Evolutionary conservation across 768 basidiomycete species (phyloP), one percentile per base, ranked within the genome.

Genomic region (Xanthoconium stramineum): DNA sequence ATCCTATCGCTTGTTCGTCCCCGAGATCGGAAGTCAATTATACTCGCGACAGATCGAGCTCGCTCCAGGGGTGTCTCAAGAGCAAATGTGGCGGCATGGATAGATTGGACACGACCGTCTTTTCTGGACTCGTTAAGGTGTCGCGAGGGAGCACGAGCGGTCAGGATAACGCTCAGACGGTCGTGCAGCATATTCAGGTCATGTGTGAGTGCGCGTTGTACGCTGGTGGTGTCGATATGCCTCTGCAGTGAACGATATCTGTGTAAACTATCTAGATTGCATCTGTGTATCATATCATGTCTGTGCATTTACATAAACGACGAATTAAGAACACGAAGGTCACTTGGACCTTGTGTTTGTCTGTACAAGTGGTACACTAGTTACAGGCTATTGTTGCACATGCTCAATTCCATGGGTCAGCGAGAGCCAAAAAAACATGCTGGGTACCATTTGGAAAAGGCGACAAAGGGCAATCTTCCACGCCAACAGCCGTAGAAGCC

Each of bases 111-210:
- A 84, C 89, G 5, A 91, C 91, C 0, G 83, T 94, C 59, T 94
- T 94, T 69, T 91, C 91, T 3, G 92, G 92, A 3, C 76, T 94
- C 30, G 92, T 93, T 50, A 94, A 94, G 72, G 85, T 93, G 14
- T 81, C 83, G 2, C 77, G 29, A 75, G 57, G 77, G 73, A 1
- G 61, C 73, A 0, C 48, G 65, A 9, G 69, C 52, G 46, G 56
- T 52, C 70, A 76, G 36, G 81, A 84, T 30, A 81, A 76, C 53
- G 65, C 79, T 44, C 88, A 88, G 78, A 86, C 83, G 17, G 86
- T 93, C 44, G 89, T 94, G 12, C 74, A 89, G 57, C 76, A 91
- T 51, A 90, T 91, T 15, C 92, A 93, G 71, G 91, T 91, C 14
- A 84, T 93, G 45, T 94, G 91, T 63, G 88, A 90, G 71, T 94